These are phyloP conservation scores for Tetracladium marchalianum DNA, from an alignment of 495 filamentous ascomycete species.

Conservation along the genomic window DNA sequence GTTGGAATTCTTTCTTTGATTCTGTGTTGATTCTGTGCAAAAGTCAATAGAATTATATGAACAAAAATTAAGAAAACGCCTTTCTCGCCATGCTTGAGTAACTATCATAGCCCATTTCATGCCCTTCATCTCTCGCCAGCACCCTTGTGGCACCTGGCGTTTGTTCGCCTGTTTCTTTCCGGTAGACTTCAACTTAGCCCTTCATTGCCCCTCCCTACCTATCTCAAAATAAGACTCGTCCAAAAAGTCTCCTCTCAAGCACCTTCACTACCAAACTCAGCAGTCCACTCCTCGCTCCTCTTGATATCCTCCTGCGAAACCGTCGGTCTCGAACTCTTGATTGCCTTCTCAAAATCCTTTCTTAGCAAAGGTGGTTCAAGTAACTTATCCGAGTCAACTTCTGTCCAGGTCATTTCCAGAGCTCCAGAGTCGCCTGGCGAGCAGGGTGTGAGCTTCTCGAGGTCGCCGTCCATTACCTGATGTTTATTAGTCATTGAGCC, in stretches of 20 bases:
- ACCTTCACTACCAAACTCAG: slow-evolving; percentile 95
- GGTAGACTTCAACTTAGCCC: too few relatives aligned
- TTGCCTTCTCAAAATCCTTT: slow-evolving; percentile 91
- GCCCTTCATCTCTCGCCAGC: too few relatives aligned
- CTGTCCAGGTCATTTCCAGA: slow-evolving; percentile 88
- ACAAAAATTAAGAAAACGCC: too few relatives aligned
- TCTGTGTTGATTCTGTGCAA: too few relatives aligned
- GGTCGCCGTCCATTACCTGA: slow-evolving; percentile 63
- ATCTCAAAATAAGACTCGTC: too few relatives aligned
- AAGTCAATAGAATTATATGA: too few relatives aligned
- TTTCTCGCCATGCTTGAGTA: too few relatives aligned
- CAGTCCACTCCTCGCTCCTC: slow-evolving; percentile 85
- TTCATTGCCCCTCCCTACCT: too few relatives aligned
- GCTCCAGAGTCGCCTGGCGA: slow-evolving; percentile 82
- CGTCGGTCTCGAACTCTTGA: slow-evolving; percentile 78
- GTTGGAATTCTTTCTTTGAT: too few relatives aligned
- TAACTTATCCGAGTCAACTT: slow-evolving; percentile 69
- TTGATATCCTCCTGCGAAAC: slow-evolving; percentile 77
- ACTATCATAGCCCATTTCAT: too few relatives aligned
- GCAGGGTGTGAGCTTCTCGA: slow-evolving; percentile 78
- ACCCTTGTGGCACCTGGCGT: too few relatives aligned
- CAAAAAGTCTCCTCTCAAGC: slow-evolving; percentile 19
- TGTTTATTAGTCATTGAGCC: not conserved
- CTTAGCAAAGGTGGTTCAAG: slow-evolving; percentile 77
- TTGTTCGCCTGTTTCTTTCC: too few relatives aligned